phyloP scores from a whole-genome alignment of 2,329 filamentous ascomycete species.

The Sodiomyces alkalinus region DNA sequence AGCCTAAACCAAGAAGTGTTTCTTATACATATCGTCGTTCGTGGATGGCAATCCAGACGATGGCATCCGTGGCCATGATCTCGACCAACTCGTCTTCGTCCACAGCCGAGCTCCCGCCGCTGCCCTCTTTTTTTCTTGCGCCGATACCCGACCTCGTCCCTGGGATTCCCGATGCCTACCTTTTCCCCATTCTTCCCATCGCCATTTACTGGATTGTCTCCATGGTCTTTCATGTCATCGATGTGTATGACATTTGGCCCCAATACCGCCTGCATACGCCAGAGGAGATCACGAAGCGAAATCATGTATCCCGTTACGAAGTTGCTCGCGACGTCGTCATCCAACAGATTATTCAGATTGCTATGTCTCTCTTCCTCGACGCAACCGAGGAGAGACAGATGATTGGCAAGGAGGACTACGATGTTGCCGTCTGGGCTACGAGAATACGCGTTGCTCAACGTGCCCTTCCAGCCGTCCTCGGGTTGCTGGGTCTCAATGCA shows the following conservation, averaged over 20 bases:
- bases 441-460: slow-evolving; percentile 66
- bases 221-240: slow-evolving; percentile 73
- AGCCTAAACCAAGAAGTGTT: too few species aligned
- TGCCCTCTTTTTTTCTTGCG: slow-evolving; percentile 65
- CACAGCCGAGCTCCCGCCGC: slow-evolving; percentile 57
- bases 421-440: slow-evolving; percentile 80
- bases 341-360: slow-evolving; percentile 80
- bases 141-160: slow-evolving; percentile 58
- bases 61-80: slow-evolving; percentile 14
- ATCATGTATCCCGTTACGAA: slow-evolving; percentile 72
- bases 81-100: slow-evolving; percentile 38
- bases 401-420: slow-evolving; percentile 66
- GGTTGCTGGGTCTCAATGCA: slow-evolving; percentile 62
- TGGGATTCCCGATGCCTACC: slow-evolving; percentile 66
- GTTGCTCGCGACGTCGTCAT: slow-evolving; percentile 82
- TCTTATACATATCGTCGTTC: too few species aligned
- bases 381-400: slow-evolving; percentile 60
- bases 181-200: slow-evolving; percentile 63
- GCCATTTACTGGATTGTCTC: slow-evolving; percentile 82
- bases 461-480: slow-evolving; percentile 57
- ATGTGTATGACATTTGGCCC: slow-evolving; percentile 71
- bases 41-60: slow-evolving; percentile 27
- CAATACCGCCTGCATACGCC: slow-evolving; percentile 92
- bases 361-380: slow-evolving; percentile 51
- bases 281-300: slow-evolving; percentile 74